A percentile compares a stretch with the other conserved stretches of the same genome.
These are phyloP conservation scores for Aegilops longissima DNA, from an alignment of 176 grass and related monocot species.

Conservation along the genomic window DNA sequence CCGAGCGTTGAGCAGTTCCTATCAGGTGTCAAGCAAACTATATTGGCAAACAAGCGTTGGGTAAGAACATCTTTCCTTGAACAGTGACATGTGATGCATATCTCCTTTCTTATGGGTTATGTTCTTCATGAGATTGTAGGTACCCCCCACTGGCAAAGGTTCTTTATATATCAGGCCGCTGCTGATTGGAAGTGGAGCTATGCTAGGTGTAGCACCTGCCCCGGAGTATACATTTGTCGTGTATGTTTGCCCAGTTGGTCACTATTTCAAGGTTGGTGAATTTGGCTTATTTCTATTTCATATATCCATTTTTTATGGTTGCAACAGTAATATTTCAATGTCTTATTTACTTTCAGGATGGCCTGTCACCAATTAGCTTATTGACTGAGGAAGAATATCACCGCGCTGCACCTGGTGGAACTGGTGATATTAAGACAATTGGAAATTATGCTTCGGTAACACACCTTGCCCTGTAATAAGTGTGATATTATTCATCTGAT, in stretches of 20 bases:
- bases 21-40: conserved; percentile 66
- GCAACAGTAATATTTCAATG: neutral
- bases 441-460: conserved; percentile 95
- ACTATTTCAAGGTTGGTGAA: conserved; percentile 80
- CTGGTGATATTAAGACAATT: conserved; percentile 86
- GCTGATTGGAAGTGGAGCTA: conserved; percentile 73
- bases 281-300: neutral
- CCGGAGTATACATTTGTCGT: conserved; percentile 83
- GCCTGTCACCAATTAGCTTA: conserved; percentile 81
- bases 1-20: conserved; percentile 77
- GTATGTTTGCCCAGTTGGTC: conserved; percentile 86
- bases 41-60: conserved; percentile 90
- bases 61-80: conserved; percentile 39
- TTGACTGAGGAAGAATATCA: conserved; percentile 82
- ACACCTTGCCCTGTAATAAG: neutral
- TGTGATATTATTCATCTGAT: conserved; percentile 7
- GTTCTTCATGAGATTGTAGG: conserved; percentile 37
- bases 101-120: conserved; percentile 15
- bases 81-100: neutral
- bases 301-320: neutral
- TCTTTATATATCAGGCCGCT: conserved; percentile 90
- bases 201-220: conserved; percentile 86
- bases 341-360: conserved; percentile 56
- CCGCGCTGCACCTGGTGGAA: conserved; percentile 86
- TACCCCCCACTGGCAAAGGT: conserved; percentile 81